phyloP scores from a whole-genome alignment of 805 yeast species.

The Myxozyma neglecta region DNA sequence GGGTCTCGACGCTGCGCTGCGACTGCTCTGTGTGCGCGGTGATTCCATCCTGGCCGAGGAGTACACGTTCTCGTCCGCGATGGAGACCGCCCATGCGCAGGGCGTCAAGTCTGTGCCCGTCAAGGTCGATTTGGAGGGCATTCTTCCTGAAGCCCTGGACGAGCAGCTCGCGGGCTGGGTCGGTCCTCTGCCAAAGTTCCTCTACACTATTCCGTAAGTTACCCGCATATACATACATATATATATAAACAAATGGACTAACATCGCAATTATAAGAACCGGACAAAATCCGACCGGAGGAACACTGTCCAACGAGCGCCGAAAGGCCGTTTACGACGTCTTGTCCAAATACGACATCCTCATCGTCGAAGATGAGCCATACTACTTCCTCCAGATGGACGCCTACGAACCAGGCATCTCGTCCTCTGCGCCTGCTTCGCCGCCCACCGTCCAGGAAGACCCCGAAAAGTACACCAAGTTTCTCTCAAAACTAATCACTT shows the following conservation, averaged over 20 bases:
- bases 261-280: slow-evolving; percentile 46
- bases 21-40: slow-evolving; percentile 69
- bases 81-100: slow-evolving; percentile 64
- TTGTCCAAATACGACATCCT: slow-evolving; percentile 68
- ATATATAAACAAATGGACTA: neutral
- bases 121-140: slow-evolving; percentile 62
- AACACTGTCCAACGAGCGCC: slow-evolving; percentile 57
- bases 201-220: slow-evolving; percentile 32
- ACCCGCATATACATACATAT: neutral
- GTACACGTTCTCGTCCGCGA: slow-evolving; percentile 71
- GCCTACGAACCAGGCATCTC: slow-evolving; percentile 24
- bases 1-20: slow-evolving; percentile 77
- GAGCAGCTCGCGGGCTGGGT: slow-evolving; percentile 62
- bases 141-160: slow-evolving; percentile 59
- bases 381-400: slow-evolving; percentile 66
- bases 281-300: slow-evolving; percentile 89
- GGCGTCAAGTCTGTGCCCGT: slow-evolving; percentile 66
- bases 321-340: slow-evolving; percentile 57
- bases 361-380: slow-evolving; percentile 83
- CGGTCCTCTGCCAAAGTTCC: slow-evolving; percentile 46
- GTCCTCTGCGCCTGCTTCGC: slow-evolving; percentile 11
- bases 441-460: slow-evolving; percentile 41
- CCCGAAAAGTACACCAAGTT: slow-evolving; percentile 47
- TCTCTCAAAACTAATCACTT: slow-evolving; percentile 54
- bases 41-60: slow-evolving; percentile 75